Evolutionary conservation across 2,329 filamentous ascomycete genomes (phyloP).

Genomic region (Cladosporium velox): DNA sequence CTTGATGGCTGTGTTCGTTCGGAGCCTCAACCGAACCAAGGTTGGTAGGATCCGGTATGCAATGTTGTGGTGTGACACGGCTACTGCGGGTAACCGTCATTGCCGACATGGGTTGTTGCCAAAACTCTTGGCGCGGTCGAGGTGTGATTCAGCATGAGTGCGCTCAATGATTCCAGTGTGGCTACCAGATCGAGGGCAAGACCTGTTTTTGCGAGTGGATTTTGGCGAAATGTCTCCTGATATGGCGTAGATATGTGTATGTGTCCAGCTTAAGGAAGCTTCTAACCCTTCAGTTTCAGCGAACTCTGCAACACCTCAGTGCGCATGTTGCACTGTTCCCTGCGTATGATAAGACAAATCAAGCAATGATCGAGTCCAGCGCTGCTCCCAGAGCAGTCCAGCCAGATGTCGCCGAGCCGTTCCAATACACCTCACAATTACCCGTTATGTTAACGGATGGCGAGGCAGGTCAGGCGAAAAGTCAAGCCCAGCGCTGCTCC

Average conservation of each 20-base stretch:
- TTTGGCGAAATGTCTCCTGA: neutral
- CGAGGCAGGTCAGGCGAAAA: too few relatives aligned
- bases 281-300: neutral
- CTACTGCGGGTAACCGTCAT: slow-evolving; percentile 12
- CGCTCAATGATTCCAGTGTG: neutral
- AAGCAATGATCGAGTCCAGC: neutral
- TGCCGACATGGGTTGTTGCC: neutral
- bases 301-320: neutral
- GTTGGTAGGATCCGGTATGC: neutral
- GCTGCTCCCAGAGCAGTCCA: neutral
- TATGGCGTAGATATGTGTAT: neutral
- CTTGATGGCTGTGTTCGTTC: neutral
- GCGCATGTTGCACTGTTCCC: neutral
- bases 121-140: slow-evolving; percentile 4
- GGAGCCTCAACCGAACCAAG: slow-evolving; percentile 17
- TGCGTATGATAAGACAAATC: neutral
- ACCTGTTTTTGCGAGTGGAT: neutral
- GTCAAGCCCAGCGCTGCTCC: too few relatives aligned
- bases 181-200: neutral
- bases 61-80: neutral
- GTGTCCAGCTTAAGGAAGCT: neutral
- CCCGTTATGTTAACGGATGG: too few relatives aligned
- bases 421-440: too few relatives aligned
- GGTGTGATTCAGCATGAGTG: neutral
- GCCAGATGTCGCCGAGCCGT: too few relatives aligned